These are phyloP conservation scores for Xylaria sp. DNA, from an alignment of 2,329 filamentous ascomycete species.

Conservation along the genomic window DNA sequence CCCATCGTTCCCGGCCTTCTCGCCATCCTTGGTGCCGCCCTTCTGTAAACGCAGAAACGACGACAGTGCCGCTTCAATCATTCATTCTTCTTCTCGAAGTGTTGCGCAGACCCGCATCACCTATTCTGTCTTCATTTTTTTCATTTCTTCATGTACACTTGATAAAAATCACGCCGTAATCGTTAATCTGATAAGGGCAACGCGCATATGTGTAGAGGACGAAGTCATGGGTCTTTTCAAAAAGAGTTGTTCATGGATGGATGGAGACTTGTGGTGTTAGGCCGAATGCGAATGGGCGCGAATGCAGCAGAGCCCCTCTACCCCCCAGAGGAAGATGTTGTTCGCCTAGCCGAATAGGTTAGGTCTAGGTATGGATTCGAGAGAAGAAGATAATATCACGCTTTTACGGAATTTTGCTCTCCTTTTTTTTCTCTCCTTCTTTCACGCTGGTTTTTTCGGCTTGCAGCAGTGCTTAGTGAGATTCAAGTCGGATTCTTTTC, in stretches of 20 bases:
- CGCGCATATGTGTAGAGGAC: conserved; percentile 6
- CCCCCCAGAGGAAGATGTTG: too few species aligned
- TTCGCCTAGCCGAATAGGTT: too few species aligned
- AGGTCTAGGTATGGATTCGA: too few species aligned
- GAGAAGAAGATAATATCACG: too few species aligned
- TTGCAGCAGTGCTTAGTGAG: too few species aligned
- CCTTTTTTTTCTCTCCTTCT: too few species aligned
- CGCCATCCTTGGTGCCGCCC: conserved; percentile 23
- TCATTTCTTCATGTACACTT: conserved; percentile 4
- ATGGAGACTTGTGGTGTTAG: too few species aligned
- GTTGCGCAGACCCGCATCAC: not conserved
- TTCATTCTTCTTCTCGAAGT: not conserved
- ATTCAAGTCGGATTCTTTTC: too few species aligned
- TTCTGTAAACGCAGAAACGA: conserved; percentile 20
- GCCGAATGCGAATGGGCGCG: too few species aligned
- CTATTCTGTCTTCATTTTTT: not conserved
- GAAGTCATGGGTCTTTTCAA: not conserved
- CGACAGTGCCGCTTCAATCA: not conserved
- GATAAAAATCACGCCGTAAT: conserved; percentile 6
- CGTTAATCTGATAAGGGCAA: conserved; percentile 8
- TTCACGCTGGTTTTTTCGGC: too few species aligned
- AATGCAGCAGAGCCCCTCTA: too few species aligned
- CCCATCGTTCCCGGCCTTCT: conserved; percentile 28
- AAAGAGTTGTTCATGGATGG: not conserved
- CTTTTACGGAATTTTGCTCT: too few species aligned